Base-by-base conservation (phyloP, 202 grass and related monocot genomes). In the Panicum hallii region DNA sequence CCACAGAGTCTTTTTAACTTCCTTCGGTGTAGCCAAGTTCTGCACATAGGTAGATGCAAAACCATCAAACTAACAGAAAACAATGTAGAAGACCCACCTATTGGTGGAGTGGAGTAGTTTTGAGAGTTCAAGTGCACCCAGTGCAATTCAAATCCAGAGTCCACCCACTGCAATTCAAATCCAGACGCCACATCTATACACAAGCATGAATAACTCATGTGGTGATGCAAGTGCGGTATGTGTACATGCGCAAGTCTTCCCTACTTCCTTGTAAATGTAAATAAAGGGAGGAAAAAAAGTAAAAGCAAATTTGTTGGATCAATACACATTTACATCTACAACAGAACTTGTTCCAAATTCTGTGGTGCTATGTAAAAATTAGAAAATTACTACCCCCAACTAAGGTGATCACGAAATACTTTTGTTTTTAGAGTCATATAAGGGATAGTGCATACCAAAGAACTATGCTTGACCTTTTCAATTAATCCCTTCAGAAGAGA, bases 401-500 rank as follows among this genome's bases (percentile, higher is more conserved):
- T 46, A 36, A 46, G 48, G n/a, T 32, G 13, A 72, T 49, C 45
- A 4, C 12, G 3, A 49, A 72, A 71, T 7, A 71, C 23, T 72
- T 22, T 79, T 41, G 64, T 65, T 74, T 68, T 42, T 54, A 73
- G 48, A 74, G 10, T 74, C 13, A 6, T 2, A 11, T 30, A 74
- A 74, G 72, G 30, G 49, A 1, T 20, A 22, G 76, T 56, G 30
- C 78, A 87, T 89, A 92, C 87, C 87, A 70, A 49, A 23, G 81
- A 78, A 75, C 68, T 87, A 69, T 49, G 19, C 16, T 83, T 90
- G 76, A 81, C 72, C 42, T 81, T 87, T 72, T 85, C 75, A 68
- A 90, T n/a, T 58, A 85, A 93, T 87, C 77, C 77, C 79, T 85
- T 72, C 58, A 90, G 81, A 82, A 90, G 85, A 74, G 82, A 55